These are phyloP conservation scores for Carex pumila DNA, from an alignment of 176 grass and related monocot species.

Conservation along the genomic window DNA sequence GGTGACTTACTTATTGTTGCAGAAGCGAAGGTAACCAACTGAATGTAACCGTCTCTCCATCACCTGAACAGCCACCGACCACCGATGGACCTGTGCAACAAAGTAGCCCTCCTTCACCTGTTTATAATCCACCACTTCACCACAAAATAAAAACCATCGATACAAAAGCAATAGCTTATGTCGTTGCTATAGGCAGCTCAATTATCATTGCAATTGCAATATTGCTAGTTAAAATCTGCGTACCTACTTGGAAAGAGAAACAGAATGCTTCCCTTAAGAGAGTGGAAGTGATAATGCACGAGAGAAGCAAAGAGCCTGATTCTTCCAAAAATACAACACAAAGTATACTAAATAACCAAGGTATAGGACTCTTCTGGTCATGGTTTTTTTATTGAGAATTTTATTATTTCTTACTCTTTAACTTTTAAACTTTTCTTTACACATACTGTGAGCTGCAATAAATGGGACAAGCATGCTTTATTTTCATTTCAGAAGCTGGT, in stretches of 20 bases:
- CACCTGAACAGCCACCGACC: slow-evolving; percentile 4
- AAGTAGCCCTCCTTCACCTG: slow-evolving; percentile 17
- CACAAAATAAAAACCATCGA: slow-evolving; percentile 15
- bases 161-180: slow-evolving; percentile 18
- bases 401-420: background rate
- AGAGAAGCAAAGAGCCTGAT: background rate
- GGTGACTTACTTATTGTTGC: background rate
- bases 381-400: background rate
- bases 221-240: slow-evolving; percentile 15
- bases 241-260: slow-evolving; percentile 17
- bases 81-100: background rate
- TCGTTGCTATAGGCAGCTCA: background rate
- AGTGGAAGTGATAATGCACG: background rate
- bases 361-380: background rate
- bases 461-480: background rate
- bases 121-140: background rate
- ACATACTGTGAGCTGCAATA: background rate
- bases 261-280: background rate
- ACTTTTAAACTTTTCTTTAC: background rate
- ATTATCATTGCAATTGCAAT: slow-evolving; percentile 26
- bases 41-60: slow-evolving; percentile 30
- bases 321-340: background rate
- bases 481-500: background rate
- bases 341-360: slow-evolving; percentile 7
- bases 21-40: slow-evolving; percentile 40